phyloP scores from a whole-genome alignment of 2,329 filamentous ascomycete species.

The Magnaporthales sp. region DNA sequence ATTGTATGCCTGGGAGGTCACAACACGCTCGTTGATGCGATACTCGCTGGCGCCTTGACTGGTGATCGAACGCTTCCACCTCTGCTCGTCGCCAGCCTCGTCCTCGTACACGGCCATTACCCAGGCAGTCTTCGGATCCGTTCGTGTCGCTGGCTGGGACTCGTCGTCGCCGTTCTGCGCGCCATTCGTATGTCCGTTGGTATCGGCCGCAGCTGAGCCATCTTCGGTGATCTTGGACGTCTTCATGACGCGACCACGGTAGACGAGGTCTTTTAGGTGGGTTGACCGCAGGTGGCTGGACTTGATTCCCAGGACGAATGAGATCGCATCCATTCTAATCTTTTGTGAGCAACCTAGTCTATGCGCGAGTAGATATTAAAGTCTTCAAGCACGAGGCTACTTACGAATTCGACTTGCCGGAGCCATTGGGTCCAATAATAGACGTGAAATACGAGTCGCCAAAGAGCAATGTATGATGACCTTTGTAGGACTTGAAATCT shows the following conservation, averaged over 20 bases:
- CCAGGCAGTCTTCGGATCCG: slow-evolving; percentile 91
- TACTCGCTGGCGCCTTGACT: slow-evolving; percentile 86
- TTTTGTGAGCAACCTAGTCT: slow-evolving; percentile 14
- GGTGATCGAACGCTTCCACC: slow-evolving; percentile 94
- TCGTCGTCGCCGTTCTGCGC: slow-evolving; percentile 52
- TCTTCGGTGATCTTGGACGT: slow-evolving; percentile 90
- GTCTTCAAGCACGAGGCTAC: slow-evolving; percentile 20
- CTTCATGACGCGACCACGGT: slow-evolving; percentile 87
- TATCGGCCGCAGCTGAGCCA: slow-evolving; percentile 57
- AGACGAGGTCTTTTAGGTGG: slow-evolving; percentile 89
- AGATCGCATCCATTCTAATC: slow-evolving; percentile 92
- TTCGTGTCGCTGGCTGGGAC: slow-evolving; percentile 53
- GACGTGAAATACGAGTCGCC: slow-evolving; percentile 98
- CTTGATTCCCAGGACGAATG: slow-evolving; percentile 96
- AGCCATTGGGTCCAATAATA: slow-evolving; percentile 98
- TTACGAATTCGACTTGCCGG: slow-evolving; percentile 96
- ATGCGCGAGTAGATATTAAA: not conserved
- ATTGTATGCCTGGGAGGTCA: slow-evolving; percentile 89
- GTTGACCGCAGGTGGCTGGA: slow-evolving; percentile 95
- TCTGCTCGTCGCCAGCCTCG: slow-evolving; percentile 87
- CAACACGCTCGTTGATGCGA: slow-evolving; percentile 86
- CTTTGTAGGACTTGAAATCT: slow-evolving; percentile 99
- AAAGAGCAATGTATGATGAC: slow-evolving; percentile 87
- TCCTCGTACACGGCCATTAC: slow-evolving; percentile 99
- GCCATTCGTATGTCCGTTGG: slow-evolving; percentile 55